phyloP scores from a whole-genome alignment of 305 asterid species.

The Solanum hybrid region DNA sequence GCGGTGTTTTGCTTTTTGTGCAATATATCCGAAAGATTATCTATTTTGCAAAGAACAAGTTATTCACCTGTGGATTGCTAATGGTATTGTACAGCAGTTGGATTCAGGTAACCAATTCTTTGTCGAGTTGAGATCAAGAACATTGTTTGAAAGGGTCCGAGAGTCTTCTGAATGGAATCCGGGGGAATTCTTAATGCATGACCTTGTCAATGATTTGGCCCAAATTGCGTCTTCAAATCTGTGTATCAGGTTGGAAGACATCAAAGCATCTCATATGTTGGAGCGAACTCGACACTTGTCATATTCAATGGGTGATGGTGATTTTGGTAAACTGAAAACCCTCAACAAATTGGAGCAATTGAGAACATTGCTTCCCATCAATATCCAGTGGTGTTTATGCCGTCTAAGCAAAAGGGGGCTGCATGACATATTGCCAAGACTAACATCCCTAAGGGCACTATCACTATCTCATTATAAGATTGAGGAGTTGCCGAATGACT shows the following conservation, averaged over 20 bases:
- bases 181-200: neutral
- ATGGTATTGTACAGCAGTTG: neutral
- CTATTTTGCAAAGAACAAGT: neutral
- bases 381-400: rapidly evolving
- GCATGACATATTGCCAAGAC: neutral
- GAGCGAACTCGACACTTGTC: neutral
- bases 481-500: neutral
- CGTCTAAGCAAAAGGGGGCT: rapidly evolving
- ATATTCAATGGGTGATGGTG: neutral
- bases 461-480: neutral
- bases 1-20: constrained; percentile 10
- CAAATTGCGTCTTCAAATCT: too few relatives aligned
- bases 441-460: neutral
- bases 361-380: neutral
- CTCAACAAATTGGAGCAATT: neutral
- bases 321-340: neutral
- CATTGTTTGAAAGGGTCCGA: too few relatives aligned
- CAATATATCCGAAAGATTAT: constrained; percentile 11
- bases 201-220: neutral
- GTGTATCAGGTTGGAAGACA: neutral
- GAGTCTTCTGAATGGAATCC: neutral
- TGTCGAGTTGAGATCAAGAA: neutral
- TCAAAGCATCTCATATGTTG: neutral
- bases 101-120: neutral
- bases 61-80: constrained; percentile 8